phyloP scores from a whole-genome alignment of 2,329 filamentous ascomycete species.

The Arthrinium puccinioides region DNA sequence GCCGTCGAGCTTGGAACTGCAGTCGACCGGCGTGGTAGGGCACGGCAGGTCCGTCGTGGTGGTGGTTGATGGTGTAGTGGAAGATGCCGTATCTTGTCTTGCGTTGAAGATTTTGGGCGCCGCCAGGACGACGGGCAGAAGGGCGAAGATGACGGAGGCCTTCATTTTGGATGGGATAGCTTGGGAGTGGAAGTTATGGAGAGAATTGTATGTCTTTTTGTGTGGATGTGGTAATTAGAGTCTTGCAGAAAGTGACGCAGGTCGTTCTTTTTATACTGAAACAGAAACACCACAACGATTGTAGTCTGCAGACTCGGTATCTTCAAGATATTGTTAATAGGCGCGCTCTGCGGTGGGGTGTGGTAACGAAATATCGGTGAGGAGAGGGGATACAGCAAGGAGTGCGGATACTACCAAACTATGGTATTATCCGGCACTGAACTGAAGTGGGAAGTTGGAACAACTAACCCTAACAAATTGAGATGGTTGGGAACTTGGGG shows the following conservation, averaged over 20 bases:
- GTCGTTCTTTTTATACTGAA: too few relatives aligned
- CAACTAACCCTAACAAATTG: too few relatives aligned
- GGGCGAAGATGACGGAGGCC: conserved; percentile 1
- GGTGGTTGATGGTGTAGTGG: background rate
- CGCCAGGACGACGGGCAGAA: background rate
- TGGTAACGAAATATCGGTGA: too few relatives aligned
- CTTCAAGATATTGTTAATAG: too few relatives aligned
- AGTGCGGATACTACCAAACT: too few relatives aligned
- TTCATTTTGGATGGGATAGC: background rate
- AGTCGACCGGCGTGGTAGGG: background rate
- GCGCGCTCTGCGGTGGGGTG: too few relatives aligned
- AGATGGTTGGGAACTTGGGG: too few relatives aligned
- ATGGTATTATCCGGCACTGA: too few relatives aligned
- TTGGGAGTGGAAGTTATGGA: background rate
- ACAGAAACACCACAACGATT: too few relatives aligned
- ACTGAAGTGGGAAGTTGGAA: too few relatives aligned
- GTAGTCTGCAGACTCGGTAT: too few relatives aligned
- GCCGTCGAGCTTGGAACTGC: background rate
- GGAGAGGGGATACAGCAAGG: too few relatives aligned
- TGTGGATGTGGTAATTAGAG: background rate
- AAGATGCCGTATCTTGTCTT: background rate
- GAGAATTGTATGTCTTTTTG: background rate
- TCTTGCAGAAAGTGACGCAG: background rate
- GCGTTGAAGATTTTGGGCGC: background rate
- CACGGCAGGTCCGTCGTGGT: conserved; percentile 1